Evolutionary conservation across 1,284 basidiomycete species (phyloP), one percentile per base, ranked within the genome.

Genomic region (Naganishia liquefaciens): DNA sequence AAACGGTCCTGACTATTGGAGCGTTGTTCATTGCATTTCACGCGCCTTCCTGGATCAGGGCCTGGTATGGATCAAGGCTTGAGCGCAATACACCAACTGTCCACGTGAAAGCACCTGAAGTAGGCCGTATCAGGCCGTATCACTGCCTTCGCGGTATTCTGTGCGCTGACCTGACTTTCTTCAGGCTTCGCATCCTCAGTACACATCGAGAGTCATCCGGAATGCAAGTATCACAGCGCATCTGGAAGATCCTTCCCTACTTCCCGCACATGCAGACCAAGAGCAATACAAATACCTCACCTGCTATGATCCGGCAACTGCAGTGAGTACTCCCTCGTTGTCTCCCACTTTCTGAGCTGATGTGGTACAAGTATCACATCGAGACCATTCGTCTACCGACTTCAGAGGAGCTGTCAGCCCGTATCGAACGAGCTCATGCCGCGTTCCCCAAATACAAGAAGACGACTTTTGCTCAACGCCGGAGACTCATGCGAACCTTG

Each of bases 261-360:
- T 82, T 44, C 85, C 87, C 7, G 75, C 27, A 13, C 69, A 69
- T 11, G 57, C 62, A n/a, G 77, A 80, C 25, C 78, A 83, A 4
- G 77, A 80, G n/a, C 83, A 82, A 39, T 77, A 84, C 50, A 82
- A 85, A 64, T 91, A 88, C 71, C 88, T 98, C 63, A 93, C 91
- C 1, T 88, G 88, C 77, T 97, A 87, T 73, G 94, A 97, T 76
- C 94, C 94, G 10, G 87, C 92, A 5, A 95, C 91, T 5, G 88
- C 87, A 23, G 82, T 88, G 51, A 88, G 93, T 72, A 0, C 1
- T 27, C 23, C 19, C 19, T 19, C 28, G 17, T 1, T 6, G 10
- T 43, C n/a, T 1, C 30, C n/a, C 19, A 11, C n/a, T 42, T n/a
- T 19, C 10, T 21, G n/a, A 17, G 54, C 46, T 50, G n/a, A 42